Conservation (phyloP, 2,329 filamentous ascomycete genomes). For the Ciborinia camelliae region DNA sequence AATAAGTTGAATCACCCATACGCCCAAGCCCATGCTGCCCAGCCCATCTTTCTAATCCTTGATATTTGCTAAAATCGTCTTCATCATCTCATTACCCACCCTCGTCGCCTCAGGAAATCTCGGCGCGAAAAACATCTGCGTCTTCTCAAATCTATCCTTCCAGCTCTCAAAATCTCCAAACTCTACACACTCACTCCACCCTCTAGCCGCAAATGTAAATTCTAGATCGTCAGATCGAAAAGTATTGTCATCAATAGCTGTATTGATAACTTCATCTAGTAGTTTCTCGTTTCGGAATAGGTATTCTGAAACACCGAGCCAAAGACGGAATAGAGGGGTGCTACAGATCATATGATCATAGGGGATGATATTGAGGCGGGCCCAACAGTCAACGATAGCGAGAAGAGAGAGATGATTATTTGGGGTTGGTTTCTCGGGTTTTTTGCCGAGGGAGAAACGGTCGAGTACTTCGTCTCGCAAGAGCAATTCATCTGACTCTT, state of each 20-base stretch:
- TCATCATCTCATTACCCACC: conserved; percentile 95
- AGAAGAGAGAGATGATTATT: conserved; percentile 94
- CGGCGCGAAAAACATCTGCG: conserved; percentile 87
- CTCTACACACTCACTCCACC: conserved; percentile 91
- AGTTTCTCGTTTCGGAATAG: conserved; percentile 80
- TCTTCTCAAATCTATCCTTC: conserved; percentile 83
- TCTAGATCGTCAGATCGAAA: conserved; percentile 96
- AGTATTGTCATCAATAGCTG: conserved; percentile 82
- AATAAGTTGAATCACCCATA: background rate
- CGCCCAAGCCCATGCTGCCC: background rate
- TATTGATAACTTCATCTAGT: conserved; percentile 79
- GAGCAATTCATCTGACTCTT: conserved; percentile 59
- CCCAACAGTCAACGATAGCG: conserved; percentile 99
- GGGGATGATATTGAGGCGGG: conserved; percentile 84
- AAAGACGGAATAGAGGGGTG: conserved; percentile 93
- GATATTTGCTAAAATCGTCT: conserved; percentile 83
- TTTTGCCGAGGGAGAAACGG: conserved; percentile 77
- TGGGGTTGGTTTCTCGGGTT: conserved; percentile 55
- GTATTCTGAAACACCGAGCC: conserved; percentile 95
- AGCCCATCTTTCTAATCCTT: conserved; percentile 35
- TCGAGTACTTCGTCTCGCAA: conserved; percentile 79
- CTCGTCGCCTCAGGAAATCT: conserved; percentile 82
- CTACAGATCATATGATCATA: conserved; percentile 99
- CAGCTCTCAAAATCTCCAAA: conserved; percentile 93
- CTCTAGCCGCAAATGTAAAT: conserved; percentile 93